A percentile compares a stretch with the other conserved stretches of the same genome.
These are phyloP conservation scores for Cyberlindnera japonica DNA, from an alignment of 805 yeast species.

Conservation along the genomic window DNA sequence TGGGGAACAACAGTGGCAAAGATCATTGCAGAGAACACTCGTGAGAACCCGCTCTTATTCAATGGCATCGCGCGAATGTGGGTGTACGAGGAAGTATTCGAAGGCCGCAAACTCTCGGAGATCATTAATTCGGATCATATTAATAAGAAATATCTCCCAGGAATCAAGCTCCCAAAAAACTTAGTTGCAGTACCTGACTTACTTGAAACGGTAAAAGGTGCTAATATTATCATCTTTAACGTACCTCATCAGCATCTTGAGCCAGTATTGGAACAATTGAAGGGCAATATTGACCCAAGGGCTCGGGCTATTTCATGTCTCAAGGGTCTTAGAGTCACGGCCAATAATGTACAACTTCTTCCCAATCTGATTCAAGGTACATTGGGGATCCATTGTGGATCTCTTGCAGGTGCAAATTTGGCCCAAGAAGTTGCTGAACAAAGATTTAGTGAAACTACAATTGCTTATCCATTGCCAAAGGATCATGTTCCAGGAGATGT, in stretches of 20 bases:
- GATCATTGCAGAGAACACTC: conserved; percentile 82
- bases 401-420: conserved; percentile 90
- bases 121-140: conserved; percentile 85
- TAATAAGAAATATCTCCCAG: conserved; percentile 88
- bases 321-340: conserved; percentile 85
- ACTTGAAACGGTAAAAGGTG: conserved; percentile 63
- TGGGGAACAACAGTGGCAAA: conserved; percentile 98
- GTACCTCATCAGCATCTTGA: conserved; percentile 93
- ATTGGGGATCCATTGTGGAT: conserved; percentile 88
- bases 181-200: conserved; percentile 81
- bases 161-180: conserved; percentile 74
- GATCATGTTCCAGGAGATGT: conserved; percentile 71
- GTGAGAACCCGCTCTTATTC: conserved; percentile 65
- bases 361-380: conserved; percentile 69
- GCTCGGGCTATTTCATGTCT: conserved; percentile 89
- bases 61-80: conserved; percentile 79
- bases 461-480: conserved; percentile 76
- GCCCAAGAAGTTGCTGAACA: conserved; percentile 94
- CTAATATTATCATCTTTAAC: conserved; percentile 86
- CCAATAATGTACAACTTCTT: conserved; percentile 75
- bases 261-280: conserved; percentile 64
- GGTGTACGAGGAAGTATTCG: conserved; percentile 79
- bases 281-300: conserved; percentile 62
- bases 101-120: conserved; percentile 77
- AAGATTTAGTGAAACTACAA: conserved; percentile 94